phyloP scores from a whole-genome alignment of 108 stramenopile genomes.

The Epithemia pelagica region DNA sequence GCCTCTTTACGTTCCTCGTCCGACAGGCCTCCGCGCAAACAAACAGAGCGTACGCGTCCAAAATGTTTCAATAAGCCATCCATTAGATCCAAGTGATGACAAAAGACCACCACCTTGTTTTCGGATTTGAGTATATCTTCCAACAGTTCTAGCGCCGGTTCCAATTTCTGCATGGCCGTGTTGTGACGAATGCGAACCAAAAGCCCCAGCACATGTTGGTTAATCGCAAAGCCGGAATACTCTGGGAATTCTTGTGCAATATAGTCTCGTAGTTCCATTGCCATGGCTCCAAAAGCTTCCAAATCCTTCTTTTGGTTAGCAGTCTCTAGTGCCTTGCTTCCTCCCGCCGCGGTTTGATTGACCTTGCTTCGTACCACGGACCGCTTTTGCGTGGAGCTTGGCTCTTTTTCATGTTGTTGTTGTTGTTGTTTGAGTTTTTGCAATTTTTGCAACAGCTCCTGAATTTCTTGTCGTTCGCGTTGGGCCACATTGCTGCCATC shows the following conservation, averaged over 20 bases:
- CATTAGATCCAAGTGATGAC: conserved; percentile 22
- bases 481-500: conserved; percentile 8
- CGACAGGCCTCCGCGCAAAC: conserved; percentile 17
- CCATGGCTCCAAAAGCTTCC: background rate
- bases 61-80: conserved; percentile 15
- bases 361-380: too few relatives aligned
- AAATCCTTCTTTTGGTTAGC: background rate
- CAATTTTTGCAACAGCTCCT: background rate
- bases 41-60: conserved; percentile 12
- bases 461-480: conserved; percentile 9
- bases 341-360: background rate
- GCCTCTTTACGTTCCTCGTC: conserved; percentile 4
- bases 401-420: background rate
- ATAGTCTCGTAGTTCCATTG: background rate
- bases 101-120: conserved; percentile 32
- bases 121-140: conserved; percentile 12
- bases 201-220: conserved; percentile 1
- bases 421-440: background rate
- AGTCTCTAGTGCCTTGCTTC: background rate
- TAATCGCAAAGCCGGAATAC: background rate
- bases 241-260: background rate
- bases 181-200: conserved; percentile 17
- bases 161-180: conserved; percentile 20
- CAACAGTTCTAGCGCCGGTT: conserved; percentile 13
- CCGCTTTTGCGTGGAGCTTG: too few relatives aligned